Base-by-base conservation (phyloP, 1,284 basidiomycete genomes). In the Leccinum insigne region DNA sequence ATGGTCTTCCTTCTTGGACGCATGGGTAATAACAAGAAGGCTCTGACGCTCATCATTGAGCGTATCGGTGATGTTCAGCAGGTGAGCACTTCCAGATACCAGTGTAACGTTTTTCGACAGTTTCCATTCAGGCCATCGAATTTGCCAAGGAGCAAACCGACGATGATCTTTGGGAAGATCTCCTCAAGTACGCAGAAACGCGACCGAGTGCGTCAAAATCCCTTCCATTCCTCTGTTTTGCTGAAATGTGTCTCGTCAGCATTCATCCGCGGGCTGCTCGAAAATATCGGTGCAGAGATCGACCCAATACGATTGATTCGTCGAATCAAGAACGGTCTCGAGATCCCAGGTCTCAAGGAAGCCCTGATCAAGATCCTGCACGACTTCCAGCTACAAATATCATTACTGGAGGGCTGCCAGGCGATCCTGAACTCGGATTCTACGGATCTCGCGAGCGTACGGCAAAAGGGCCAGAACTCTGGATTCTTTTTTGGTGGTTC, bases 61-160 rank as follows among this genome's bases (percentile, higher is more conserved):
- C 86, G 96, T 13, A 82, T 99, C 3, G 95, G 92, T 0, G 96
- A 99, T 75, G 98, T 99, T 2, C 86, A 95, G 69, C 82, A 94
- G 63, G 93, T 92, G 73, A 66, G 86, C 78, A 42, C 44, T 16
- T 52, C 6, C 1, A 13, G 11, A 9, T 3, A 18, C 44, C 2
- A 16, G 23, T 6, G 26, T 49, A 21, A 9, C 38, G 3, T 47
- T 7, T 56, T 32, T 63, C 67, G 35, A 71, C 58, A 47, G 13
- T 14, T 23, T 26, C 42, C 32, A 61, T 56, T 4, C 68, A 95
- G 93, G 96, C 97, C 1, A 99, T 99, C 72, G 96, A 98, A 67
- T 99, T 99, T 75, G 97, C 96, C 0, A 97, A 97, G 74, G 96
- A 99, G 77, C 97, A 99, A 77, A 92, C 92, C 66, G 98, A 99